Percentiles rank a stretch among this genome's conserved stretches.
Conservation (phyloP, 2,329 filamentous ascomycete genomes). For the Monosporascus sp. region DNA sequence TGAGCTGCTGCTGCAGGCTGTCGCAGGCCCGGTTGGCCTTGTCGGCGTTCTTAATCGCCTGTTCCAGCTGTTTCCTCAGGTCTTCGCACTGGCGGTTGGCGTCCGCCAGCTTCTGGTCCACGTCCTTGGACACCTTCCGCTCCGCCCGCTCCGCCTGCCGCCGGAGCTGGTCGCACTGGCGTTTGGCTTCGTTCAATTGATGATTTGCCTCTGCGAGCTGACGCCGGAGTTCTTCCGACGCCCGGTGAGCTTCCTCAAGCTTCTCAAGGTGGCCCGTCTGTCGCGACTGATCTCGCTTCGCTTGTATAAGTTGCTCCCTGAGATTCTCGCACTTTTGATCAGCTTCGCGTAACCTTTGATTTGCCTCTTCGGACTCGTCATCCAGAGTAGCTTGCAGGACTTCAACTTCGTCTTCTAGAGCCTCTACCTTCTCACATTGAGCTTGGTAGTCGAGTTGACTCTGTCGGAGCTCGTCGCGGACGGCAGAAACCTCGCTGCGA, state of each 20-base stretch:
- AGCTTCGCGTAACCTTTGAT: constrained; percentile 39
- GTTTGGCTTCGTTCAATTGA: constrained; percentile 59
- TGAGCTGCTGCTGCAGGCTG: constrained; percentile 26
- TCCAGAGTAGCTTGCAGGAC: constrained; percentile 63
- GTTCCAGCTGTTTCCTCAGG: constrained; percentile 16
- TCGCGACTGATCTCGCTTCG: constrained; percentile 17
- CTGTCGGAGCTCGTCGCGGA: constrained; percentile 66
- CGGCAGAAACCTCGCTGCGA: constrained; percentile 59
- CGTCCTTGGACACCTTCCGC: constrained; percentile 21
- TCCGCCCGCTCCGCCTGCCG: constrained; percentile 31
- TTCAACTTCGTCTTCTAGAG: constrained; percentile 72
- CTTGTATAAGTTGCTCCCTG: constrained; percentile 35
- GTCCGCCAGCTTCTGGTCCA: constrained; percentile 45
- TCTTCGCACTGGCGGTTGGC: constrained; percentile 18
- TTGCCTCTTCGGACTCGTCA: constrained; percentile 58
- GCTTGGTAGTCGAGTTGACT: constrained; percentile 58
- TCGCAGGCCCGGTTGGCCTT: constrained; percentile 47
- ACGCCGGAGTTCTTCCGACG: constrained; percentile 31
- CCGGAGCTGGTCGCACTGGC: constrained; percentile 19
- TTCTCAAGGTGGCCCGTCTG: constrained; percentile 14
- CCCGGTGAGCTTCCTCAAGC: constrained; percentile 17
- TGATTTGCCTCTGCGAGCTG: constrained; percentile 58
- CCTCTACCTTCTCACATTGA: constrained; percentile 60
- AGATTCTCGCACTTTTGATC: constrained; percentile 42
- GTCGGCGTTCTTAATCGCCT: constrained; percentile 45